A percentile compares a stretch with the other conserved stretches of the same genome.
Evolutionary conservation across 225 moss, liverwort and hornwort genomes (phyloP).

Genomic region (Neckera pumila): DNA sequence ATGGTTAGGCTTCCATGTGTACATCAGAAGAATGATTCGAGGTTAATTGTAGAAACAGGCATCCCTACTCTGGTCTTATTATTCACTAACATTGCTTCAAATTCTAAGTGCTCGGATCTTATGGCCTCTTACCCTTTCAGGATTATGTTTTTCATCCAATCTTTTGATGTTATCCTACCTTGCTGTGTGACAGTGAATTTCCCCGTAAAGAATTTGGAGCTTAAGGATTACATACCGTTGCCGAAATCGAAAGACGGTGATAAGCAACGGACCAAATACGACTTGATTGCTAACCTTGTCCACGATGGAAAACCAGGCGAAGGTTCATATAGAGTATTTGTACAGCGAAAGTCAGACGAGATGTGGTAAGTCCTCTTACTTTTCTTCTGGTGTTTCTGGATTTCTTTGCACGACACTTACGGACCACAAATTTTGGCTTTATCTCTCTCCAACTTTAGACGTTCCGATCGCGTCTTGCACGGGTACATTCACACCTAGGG

Average conservation of each 20-base stretch:
- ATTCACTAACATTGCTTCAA: not conserved
- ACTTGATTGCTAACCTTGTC: constrained; percentile 88
- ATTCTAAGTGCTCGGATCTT: not conserved
- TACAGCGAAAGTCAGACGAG: constrained; percentile 77
- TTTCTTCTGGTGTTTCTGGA: not conserved
- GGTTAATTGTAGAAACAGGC: not conserved
- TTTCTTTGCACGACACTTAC: not conserved
- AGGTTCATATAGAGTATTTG: constrained; percentile 76
- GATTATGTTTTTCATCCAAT: not conserved
- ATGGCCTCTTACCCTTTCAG: not conserved
- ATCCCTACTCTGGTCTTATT: not conserved
- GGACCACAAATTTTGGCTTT: not conserved
- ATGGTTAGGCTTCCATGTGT: not conserved
- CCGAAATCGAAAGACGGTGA: constrained; percentile 51
- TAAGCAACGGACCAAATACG: constrained; percentile 80
- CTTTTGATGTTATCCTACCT: not conserved
- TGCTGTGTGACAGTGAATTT: constrained; percentile 56
- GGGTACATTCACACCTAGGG: not conserved
- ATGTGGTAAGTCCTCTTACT: constrained; percentile 27
- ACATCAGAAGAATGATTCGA: not conserved
- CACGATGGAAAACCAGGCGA: constrained; percentile 90
- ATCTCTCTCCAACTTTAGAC: not conserved
- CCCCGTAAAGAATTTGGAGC: constrained; percentile 94
- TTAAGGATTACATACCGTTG: constrained; percentile 94
- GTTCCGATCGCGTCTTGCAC: not conserved